These are phyloP conservation scores for Metarhizium humberi DNA, from an alignment of 2,329 filamentous ascomycete species.

Conservation along the genomic window DNA sequence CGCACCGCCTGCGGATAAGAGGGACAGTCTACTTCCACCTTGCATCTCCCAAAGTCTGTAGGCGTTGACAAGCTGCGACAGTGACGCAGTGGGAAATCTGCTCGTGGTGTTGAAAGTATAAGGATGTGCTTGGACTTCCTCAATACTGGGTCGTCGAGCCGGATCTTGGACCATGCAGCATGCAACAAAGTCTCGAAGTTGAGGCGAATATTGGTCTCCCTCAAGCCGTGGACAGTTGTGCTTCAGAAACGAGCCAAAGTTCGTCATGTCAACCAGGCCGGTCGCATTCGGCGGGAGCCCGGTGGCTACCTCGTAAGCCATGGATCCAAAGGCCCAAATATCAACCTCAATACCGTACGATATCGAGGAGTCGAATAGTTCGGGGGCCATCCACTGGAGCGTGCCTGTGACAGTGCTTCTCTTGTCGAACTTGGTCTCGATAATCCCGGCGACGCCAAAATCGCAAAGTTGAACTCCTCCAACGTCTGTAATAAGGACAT, in stretches of 20 bases:
- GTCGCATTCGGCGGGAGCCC: slow-evolving; percentile 65
- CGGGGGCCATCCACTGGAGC: slow-evolving; percentile 78
- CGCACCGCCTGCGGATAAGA: slow-evolving; percentile 51
- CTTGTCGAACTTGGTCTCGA: slow-evolving; percentile 68
- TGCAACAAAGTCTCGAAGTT: slow-evolving; percentile 59
- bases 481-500: slow-evolving; percentile 67
- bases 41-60: slow-evolving; percentile 68
- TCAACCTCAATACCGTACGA: slow-evolving; percentile 68
- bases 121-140: slow-evolving; percentile 58
- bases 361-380: slow-evolving; percentile 56
- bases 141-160: slow-evolving; percentile 57
- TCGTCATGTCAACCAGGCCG: slow-evolving; percentile 35
- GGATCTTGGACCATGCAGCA: slow-evolving; percentile 65
- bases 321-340: slow-evolving; percentile 78
- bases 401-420: slow-evolving; percentile 74
- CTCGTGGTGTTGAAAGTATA: slow-evolving; percentile 56
- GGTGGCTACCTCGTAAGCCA: slow-evolving; percentile 72
- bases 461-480: slow-evolving; percentile 46
- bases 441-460: slow-evolving; percentile 66
- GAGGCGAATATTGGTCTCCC: slow-evolving; percentile 60
- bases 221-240: slow-evolving; percentile 58
- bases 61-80: slow-evolving; percentile 57
- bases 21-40: slow-evolving; percentile 60
- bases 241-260: slow-evolving; percentile 48
- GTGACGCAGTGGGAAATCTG: slow-evolving; percentile 52